phyloP scores from a whole-genome alignment of 2,329 filamentous ascomycete species.

The Botrytis tulipae region DNA sequence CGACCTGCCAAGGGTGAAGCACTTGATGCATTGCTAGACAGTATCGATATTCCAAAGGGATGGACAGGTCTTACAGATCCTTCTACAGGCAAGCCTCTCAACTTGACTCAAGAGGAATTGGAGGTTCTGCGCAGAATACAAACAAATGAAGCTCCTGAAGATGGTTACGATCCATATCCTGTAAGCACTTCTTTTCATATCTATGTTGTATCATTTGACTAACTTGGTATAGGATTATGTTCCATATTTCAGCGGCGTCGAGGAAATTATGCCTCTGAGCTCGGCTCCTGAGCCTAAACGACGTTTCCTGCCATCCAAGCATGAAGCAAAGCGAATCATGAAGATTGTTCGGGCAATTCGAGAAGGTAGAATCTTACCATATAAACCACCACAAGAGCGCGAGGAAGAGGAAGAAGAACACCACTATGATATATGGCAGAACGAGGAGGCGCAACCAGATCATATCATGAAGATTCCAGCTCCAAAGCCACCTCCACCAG shows the following conservation, averaged over 20 bases:
- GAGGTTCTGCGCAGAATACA: conserved; percentile 86
- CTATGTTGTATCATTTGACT: conserved; percentile 28
- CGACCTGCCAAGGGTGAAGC: conserved; percentile 92
- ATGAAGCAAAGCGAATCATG: conserved; percentile 94
- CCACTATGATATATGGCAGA: conserved; percentile 85
- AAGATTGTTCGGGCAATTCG: conserved; percentile 95
- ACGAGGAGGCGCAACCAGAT: conserved; percentile 78
- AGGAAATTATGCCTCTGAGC: conserved; percentile 92
- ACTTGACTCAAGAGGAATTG: conserved; percentile 83
- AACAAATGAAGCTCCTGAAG: conserved; percentile 81
- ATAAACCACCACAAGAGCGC: conserved; percentile 71
- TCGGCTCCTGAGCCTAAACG: conserved; percentile 94
- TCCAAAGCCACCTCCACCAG: conserved; percentile 87
- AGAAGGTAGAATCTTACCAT: conserved; percentile 90
- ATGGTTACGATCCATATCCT: conserved; percentile 90
- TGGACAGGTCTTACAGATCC: conserved; percentile 97
- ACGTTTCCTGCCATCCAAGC: conserved; percentile 92
- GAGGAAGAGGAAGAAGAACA: conserved; percentile 71
- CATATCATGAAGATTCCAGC: conserved; percentile 94
- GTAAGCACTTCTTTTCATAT: conserved; percentile 45
- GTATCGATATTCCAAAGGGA: conserved; percentile 93
- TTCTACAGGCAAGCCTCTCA: conserved; percentile 85
- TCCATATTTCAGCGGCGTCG: conserved; percentile 87
- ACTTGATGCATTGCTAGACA: conserved; percentile 88
- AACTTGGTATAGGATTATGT: conserved; percentile 64